Evolutionary conservation across 352 stramenopile species (phyloP).

Genomic region (Globisporangium nodosum): DNA sequence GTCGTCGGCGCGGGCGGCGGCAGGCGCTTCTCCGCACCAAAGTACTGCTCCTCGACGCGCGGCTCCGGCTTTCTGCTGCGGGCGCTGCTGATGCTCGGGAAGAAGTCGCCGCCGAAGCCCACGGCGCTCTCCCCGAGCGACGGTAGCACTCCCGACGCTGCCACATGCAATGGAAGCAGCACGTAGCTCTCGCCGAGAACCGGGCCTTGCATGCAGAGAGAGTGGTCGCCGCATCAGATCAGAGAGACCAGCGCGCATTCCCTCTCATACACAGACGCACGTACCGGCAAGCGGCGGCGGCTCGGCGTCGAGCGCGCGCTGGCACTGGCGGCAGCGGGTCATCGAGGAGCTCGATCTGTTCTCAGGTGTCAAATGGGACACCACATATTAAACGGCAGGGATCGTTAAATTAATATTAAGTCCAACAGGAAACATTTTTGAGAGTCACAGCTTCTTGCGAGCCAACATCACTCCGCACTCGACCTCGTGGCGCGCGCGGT

Average conservation of each 20-base stretch:
- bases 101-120: slow-evolving; percentile 13
- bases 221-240: neutral
- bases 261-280: neutral
- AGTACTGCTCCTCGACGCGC: slow-evolving; percentile 16
- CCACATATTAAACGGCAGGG: too few species aligned
- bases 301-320: slow-evolving; percentile 22
- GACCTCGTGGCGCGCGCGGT: slow-evolving; percentile 46
- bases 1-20: neutral
- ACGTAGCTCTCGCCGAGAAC: slow-evolving; percentile 72
- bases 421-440: too few species aligned
- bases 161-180: slow-evolving; percentile 59
- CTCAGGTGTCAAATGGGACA: neutral
- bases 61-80: slow-evolving; percentile 4
- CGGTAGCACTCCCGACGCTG: slow-evolving; percentile 41
- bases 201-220: slow-evolving; percentile 1
- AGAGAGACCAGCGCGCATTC: neutral
- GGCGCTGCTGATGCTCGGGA: slow-evolving; percentile 8
- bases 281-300: slow-evolving; percentile 29
- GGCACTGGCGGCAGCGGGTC: slow-evolving; percentile 27
- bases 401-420: too few species aligned
- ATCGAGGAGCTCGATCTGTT: slow-evolving; percentile 1
- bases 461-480: neutral
- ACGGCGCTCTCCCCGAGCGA: slow-evolving; percentile 24
- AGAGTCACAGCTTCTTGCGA: neutral
- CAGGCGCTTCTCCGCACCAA: slow-evolving; percentile 23